Evolutionary conservation across 164 flowering plant species (phyloP), one percentile per base, ranked within the genome.

Genomic region (Nelumbo lutea): DNA sequence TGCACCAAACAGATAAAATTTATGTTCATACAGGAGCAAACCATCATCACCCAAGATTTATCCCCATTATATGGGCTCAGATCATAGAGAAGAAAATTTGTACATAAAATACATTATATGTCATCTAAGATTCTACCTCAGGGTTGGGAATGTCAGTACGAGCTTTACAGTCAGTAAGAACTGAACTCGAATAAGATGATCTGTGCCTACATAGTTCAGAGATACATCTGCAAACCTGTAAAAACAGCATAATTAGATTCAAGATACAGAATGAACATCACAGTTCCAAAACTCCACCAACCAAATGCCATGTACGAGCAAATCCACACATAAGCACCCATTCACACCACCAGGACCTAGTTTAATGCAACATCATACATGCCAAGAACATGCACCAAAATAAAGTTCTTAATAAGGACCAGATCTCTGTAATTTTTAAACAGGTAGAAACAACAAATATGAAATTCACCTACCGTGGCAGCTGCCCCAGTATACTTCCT

Each of bases 151-250:
- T 83, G 79, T 93, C 98, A 67, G 64, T 52, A 57, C 90, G 90
- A 70, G 90, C 75, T 80, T 72, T 81, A 74, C 88, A 90, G 60
- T 93, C 98, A 63, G 73, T 73, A 63, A 89, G 81, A 80, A 89
- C 76, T 27, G 78, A 58, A 82, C 61, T 77, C 55, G 72, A 73
- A 67, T 75, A 74, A 63, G 86, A 78, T 73, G 87, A 86, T 81
- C 86, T 82, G 53, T 77, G 86, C 68, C 92, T 75, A 75, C 88
- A 93, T 72, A 96, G 77, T 75, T 96, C 98, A 42, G 98, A 83
- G 69, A 96, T 87, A 80, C 99, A 96, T 82, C 90, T 85, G 81
- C 99, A 96, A 42, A 96, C 93, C 99, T 93, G 81, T 62, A 67
- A 55, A 69, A 72, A 7, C 41, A 59, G 42, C 46, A 59, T 46